Evolutionary conservation across 768 basidiomycete genomes (phyloP).

Genomic region (Coprinellus aureogranulatus): DNA sequence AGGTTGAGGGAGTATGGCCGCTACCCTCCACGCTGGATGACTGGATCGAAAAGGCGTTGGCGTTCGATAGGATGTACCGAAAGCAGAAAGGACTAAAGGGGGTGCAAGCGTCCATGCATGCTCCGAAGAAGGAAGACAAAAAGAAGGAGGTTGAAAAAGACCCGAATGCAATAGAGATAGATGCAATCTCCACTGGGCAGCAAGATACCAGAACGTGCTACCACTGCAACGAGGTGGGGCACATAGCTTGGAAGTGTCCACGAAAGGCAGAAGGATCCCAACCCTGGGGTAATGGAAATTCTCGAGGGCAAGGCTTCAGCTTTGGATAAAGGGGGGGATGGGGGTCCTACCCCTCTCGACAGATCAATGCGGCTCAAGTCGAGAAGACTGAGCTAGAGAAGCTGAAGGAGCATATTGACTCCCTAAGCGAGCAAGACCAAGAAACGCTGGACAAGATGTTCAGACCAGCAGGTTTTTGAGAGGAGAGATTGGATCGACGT

Average conservation of each 20-base stretch:
- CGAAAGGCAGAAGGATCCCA: neutral
- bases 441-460: neutral
- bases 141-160: constrained; percentile 8
- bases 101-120: no score
- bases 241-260: neutral
- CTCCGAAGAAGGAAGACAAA: neutral
- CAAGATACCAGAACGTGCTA: neutral
- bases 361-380: neutral
- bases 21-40: neutral
- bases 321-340: no score
- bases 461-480: constrained; percentile 1
- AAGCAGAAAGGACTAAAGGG: neutral
- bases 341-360: neutral
- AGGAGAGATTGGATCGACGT: neutral
- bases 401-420: neutral
- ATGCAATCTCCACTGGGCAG: neutral
- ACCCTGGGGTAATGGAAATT: neutral
- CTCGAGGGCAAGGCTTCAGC: no score
- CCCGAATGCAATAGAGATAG: constrained; percentile 2
- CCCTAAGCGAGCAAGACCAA: neutral
- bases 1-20: neutral
- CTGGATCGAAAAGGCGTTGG: neutral
- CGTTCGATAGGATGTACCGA: neutral
- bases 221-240: neutral
- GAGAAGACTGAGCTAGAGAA: neutral